These are phyloP conservation scores for Thymus quinquecostatus DNA, from an alignment of 257 asterid genomes.

Conservation along the genomic window DNA sequence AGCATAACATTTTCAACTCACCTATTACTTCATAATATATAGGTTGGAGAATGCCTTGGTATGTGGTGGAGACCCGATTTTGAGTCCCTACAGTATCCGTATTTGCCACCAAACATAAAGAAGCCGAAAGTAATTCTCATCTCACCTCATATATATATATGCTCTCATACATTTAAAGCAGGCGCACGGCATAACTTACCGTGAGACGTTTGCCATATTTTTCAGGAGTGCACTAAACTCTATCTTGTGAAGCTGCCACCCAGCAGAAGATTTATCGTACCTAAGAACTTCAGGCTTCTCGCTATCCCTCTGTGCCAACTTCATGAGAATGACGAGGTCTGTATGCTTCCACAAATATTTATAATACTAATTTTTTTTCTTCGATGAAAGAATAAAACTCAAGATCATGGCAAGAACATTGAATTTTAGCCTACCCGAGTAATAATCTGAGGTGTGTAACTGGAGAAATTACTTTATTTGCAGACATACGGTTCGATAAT, in stretches of 20 bases:
- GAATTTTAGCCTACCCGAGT: background rate
- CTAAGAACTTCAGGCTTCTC: slow-evolving; percentile 69
- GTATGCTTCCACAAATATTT: background rate
- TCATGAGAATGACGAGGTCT: slow-evolving; percentile 68
- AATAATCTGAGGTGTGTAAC: background rate
- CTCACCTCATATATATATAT: background rate
- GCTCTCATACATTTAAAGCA: background rate
- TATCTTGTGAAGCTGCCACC: slow-evolving; percentile 81
- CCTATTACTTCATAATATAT: slow-evolving; percentile 22
- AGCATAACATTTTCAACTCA: slow-evolving; percentile 11
- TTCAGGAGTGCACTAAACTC: slow-evolving; percentile 88
- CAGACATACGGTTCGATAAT: slow-evolving; percentile 74
- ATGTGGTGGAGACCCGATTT: slow-evolving; percentile 89
- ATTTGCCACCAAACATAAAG: slow-evolving; percentile 61
- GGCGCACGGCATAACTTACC: slow-evolving; percentile 5
- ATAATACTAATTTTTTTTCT: too few relatives aligned
- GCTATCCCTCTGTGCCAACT: slow-evolving; percentile 78
- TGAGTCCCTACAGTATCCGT: slow-evolving; percentile 62
- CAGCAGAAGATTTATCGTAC: slow-evolving; percentile 74
- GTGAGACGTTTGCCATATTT: slow-evolving; percentile 27
- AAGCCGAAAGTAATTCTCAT: slow-evolving; percentile 66
- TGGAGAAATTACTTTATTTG: slow-evolving; percentile 29
- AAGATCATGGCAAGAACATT: background rate
- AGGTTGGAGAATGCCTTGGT: slow-evolving; percentile 92
- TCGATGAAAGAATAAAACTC: background rate